Evolutionary conservation across 2,329 filamentous ascomycete species (phyloP), one percentile per base, ranked within the genome.

Genomic region (Colletotrichum costaricense): DNA sequence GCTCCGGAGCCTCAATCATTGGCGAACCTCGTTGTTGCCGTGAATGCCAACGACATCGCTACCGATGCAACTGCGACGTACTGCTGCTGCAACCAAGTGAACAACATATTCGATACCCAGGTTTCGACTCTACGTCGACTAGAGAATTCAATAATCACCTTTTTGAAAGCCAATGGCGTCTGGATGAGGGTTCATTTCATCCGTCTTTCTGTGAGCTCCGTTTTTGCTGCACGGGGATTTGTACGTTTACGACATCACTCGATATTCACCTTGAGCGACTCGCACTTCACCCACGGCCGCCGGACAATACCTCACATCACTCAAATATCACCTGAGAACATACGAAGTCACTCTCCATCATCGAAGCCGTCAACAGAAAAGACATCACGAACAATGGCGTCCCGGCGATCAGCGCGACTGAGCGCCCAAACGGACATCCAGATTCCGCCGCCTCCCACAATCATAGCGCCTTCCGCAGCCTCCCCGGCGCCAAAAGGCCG

Each of bases 341-440:
- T 33, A 64, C 16, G 1, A 26, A 26, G 16, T 28, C 55, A 12
- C 16, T 24, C 22, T 19, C 33, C 60, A 14, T 46, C 52, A 22
- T 22, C 24, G 3, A 35, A 6, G 56, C 19, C 63, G 35, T 49
- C 38, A 35, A 16, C n/a, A 28, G 38, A 54, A 38, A 65, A 35
- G 1, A 3, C 19, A 46, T 19, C 35, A 49, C 42, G 19, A 65
- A 57, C 22, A 12, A 75, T 63, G 38, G 77, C 76, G 19, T 82
- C 81, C 60, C 80, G 84, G 52, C 80, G 82, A 26, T 85, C 84
- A 3, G 81, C 85, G 12, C 84, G 86, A 52, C 80, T 88, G 30
- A 83, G 80, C 73, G 79, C 79, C n/a, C 76, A 78, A 65, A 73
- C 72, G 19, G 74, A 77, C 14, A 74, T 67, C 22, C 74, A 73